phyloP scores from a whole-genome alignment of 2,329 filamentous ascomycete species.

The Fonsecaea multimorphosa region DNA sequence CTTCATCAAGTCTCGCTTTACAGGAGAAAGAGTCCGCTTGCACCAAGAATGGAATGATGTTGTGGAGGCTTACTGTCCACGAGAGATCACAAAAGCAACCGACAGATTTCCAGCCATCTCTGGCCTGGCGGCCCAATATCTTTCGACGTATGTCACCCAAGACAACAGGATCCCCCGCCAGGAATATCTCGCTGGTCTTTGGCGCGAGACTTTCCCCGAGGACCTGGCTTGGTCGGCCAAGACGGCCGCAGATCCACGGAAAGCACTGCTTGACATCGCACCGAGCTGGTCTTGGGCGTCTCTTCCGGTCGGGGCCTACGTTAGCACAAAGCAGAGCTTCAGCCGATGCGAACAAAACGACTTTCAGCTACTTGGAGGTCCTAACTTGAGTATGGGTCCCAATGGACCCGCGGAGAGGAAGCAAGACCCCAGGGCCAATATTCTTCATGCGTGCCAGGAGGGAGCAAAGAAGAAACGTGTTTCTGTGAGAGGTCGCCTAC shows the following conservation, averaged over 20 bases:
- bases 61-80: conserved; percentile 14
- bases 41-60: conserved; percentile 14
- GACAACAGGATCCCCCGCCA: background rate
- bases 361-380: background rate
- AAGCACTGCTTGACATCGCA: conserved; percentile 1
- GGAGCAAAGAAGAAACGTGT: conserved; percentile 12
- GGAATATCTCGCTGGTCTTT: conserved; percentile 18
- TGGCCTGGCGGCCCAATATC: conserved; percentile 16
- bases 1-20: conserved; percentile 2
- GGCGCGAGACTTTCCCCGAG: conserved; percentile 7
- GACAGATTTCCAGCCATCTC: conserved; percentile 16
- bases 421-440: background rate
- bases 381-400: background rate
- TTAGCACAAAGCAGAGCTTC: conserved; percentile 5
- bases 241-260: background rate
- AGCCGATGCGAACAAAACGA: background rate
- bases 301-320: background rate
- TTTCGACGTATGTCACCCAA: conserved; percentile 4
- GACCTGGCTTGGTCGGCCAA: conserved; percentile 12
- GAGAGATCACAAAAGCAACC: background rate
- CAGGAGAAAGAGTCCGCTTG: background rate
- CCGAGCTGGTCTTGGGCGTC: conserved; percentile 18
- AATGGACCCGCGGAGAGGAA: background rate
- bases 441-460: conserved; percentile 9
- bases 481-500: background rate